These are phyloP conservation scores for Saprolegnia parasitica DNA, from an alignment of 352 stramenopile species.

Conservation along the genomic window DNA sequence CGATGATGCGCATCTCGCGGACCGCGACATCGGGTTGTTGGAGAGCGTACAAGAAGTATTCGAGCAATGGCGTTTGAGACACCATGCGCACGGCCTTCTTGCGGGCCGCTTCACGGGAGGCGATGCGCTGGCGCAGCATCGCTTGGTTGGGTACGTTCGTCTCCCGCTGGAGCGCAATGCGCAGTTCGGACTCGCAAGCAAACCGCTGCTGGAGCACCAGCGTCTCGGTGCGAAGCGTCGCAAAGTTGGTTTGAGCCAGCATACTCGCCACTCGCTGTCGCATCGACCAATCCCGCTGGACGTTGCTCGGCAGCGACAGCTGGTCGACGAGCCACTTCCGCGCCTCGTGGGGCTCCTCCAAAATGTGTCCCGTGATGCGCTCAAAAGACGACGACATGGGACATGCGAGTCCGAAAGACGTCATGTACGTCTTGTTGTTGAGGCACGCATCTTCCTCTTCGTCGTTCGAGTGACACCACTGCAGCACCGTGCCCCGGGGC, in stretches of 20 bases:
- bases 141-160: not conserved
- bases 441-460: not conserved
- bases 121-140: not conserved
- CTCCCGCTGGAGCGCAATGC: not conserved
- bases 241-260: not conserved
- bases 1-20: conserved; percentile 3
- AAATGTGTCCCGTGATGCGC: not conserved
- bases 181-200: not conserved
- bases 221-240: not conserved
- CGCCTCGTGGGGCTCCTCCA: not conserved
- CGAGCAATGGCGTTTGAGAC: not conserved
- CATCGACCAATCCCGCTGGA: not conserved
- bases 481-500: conserved; percentile 2
- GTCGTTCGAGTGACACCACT: not conserved
- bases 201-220: not conserved
- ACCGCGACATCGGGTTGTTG: not conserved
- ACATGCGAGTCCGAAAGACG: not conserved
- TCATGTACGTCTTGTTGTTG: not conserved
- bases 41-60: not conserved
- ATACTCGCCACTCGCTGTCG: too few relatives aligned
- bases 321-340: not conserved
- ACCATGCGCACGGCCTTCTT: not conserved
- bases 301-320: not conserved
- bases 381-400: not conserved
- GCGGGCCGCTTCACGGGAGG: not conserved